Base-by-base conservation (phyloP, 2,329 filamentous ascomycete genomes). In the Emergomyces orientalis region DNA sequence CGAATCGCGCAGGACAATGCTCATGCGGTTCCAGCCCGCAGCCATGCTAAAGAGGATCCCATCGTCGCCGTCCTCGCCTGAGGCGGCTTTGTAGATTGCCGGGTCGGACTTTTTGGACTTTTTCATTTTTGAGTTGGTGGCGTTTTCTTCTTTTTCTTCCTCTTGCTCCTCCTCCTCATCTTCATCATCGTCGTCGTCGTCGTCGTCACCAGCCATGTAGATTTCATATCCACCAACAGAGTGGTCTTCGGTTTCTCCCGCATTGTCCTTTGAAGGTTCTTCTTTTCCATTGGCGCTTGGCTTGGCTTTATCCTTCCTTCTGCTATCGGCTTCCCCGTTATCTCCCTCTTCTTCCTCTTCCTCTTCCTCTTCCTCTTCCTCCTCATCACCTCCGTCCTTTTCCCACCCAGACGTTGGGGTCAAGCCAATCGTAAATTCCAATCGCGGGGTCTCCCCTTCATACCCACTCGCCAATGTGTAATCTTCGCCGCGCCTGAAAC, bases 391-490 rank as follows among this genome's bases (percentile, higher is more conserved):
- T 0, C 82, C 85, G 2, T 88, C 86, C 63, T 86, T 88, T 61
- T 90, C 91, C 91, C 94, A 97, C 5, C 91, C 93, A 3, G 80
- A 75, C 0, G 87, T 91, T 0, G 94, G 91, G 3, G 94, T 97
- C 65, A 97, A 82, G 52, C 89, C 88, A 2, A 99, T 81, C 63
- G 91, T 95, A 60, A 97, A 83, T 74, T 99, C 94, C 3, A 99
- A 79, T 56, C 91, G 87, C 14, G 91, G 84, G 69, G 90, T 72
- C 59, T 84, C 81, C 34, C 84, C 81, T 39, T 83, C 88, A 72
- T 96, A 91, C 27, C 89, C 87, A 25, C 90, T 96, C 1, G 94
- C 94, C 25, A 99, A 84, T 2, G 93, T 96, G 74, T 99, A 99
- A 76, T 99, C 94, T 65, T 87, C 78, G 6, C 94, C 91, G 57